These are phyloP conservation scores for Cytospora paraplurivora DNA, from an alignment of 2,329 filamentous ascomycete genomes.

Conservation along the genomic window DNA sequence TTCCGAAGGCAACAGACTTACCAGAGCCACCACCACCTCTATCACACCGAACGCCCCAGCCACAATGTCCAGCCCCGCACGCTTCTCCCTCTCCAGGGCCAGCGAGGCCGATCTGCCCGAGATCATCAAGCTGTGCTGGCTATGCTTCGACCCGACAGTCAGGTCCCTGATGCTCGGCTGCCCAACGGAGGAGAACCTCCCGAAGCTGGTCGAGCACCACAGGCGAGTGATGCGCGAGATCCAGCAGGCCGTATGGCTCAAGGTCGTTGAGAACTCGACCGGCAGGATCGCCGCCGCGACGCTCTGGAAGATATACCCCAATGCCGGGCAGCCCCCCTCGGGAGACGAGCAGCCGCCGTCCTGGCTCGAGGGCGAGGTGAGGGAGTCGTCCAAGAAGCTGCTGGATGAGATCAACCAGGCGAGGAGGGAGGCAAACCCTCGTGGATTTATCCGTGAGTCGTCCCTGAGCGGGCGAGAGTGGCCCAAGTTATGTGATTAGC, in stretches of 20 bases:
- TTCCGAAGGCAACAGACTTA: too few relatives aligned
- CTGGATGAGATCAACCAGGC: conserved; percentile 38
- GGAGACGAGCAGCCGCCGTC: conserved; percentile 30
- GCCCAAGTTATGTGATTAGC: not conserved
- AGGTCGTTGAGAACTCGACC: conserved; percentile 40
- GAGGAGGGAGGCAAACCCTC: conserved; percentile 36
- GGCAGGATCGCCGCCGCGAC: conserved; percentile 40
- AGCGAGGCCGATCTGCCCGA: conserved; percentile 27
- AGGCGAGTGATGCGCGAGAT: conserved; percentile 29
- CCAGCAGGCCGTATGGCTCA: conserved; percentile 39
- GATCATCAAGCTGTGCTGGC: conserved; percentile 27
- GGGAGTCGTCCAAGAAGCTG: conserved; percentile 37
- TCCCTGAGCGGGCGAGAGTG: not conserved
- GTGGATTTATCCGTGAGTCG: conserved; percentile 8
- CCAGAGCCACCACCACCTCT: too few relatives aligned
- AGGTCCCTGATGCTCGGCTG: conserved; percentile 30
- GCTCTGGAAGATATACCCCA: conserved; percentile 40
- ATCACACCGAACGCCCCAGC: not conserved
- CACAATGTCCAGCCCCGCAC: conserved; percentile 3
- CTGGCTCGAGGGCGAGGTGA: conserved; percentile 40
- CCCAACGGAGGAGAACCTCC: conserved; percentile 30
- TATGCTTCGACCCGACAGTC: conserved; percentile 24
- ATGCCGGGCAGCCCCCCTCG: conserved; percentile 29
- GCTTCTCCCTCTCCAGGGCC: conserved; percentile 16
- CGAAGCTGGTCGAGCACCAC: conserved; percentile 32